phyloP scores from a whole-genome alignment of 2,329 filamentous ascomycete genomes.

The Botrytis pseudocinerea region DNA sequence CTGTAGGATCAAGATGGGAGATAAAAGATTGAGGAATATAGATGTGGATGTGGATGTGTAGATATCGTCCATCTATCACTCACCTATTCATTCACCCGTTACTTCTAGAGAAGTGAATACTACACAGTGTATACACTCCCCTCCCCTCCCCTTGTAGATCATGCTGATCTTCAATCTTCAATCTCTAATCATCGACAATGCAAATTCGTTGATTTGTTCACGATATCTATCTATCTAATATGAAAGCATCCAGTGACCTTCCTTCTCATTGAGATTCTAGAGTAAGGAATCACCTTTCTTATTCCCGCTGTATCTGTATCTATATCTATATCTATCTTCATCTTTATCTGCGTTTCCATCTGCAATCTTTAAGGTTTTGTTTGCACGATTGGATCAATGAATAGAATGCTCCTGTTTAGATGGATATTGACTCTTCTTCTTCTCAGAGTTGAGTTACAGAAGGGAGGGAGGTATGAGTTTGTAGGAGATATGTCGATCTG shows the following conservation, averaged over 20 bases:
- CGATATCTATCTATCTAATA: not conserved
- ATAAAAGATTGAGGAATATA: no score
- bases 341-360: no score
- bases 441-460: no score
- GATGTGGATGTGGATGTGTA: no score
- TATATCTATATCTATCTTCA: no score
- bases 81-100: not conserved
- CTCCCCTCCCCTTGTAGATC: not conserved
- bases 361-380: rapidly evolving
- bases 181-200: not conserved
- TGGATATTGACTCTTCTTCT: no score
- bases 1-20: no score
- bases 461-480: no score
- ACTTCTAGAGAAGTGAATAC: not conserved
- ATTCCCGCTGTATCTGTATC: not conserved
- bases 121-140: not conserved
- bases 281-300: not conserved
- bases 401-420: not conserved
- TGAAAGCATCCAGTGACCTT: not conserved
- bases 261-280: not conserved
- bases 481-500: no score
- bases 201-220: not conserved
- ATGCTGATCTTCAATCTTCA: not conserved
- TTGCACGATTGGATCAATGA: rapidly evolving
- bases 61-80: no score